Conservation (phyloP, 2,329 filamentous ascomycete genomes). For the Elsinoe necatrix region DNA sequence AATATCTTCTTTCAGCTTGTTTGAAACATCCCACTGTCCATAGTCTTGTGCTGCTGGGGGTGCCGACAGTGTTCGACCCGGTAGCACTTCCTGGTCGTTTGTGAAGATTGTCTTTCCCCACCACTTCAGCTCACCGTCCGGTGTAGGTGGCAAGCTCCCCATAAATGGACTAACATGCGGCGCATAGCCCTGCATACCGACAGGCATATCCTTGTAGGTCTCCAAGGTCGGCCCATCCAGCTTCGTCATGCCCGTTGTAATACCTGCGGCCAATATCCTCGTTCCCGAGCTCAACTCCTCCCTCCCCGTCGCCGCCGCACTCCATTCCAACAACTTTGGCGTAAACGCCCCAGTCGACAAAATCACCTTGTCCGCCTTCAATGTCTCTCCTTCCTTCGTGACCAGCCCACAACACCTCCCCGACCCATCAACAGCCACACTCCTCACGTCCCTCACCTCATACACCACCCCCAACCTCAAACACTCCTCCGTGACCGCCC, state of each 20-base stretch:
- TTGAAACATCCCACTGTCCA: slow-evolving; percentile 54
- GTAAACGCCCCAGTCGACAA: slow-evolving; percentile 38
- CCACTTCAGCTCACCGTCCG: slow-evolving; percentile 44
- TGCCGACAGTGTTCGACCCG: slow-evolving; percentile 48
- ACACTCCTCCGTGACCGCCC: slow-evolving; percentile 45
- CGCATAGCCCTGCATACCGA: slow-evolving; percentile 40
- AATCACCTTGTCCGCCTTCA: slow-evolving; percentile 31
- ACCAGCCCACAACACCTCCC: slow-evolving; percentile 39
- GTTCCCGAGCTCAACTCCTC: slow-evolving; percentile 45
- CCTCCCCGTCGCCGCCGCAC: slow-evolving; percentile 38
- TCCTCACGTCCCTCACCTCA: slow-evolving; percentile 44
- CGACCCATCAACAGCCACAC: slow-evolving; percentile 40
- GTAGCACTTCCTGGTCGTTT: slow-evolving; percentile 46
- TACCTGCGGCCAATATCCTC: slow-evolving; percentile 50
- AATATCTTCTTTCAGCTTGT: slow-evolving; percentile 50
- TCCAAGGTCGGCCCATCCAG: slow-evolving; percentile 33
- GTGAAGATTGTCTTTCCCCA: slow-evolving; percentile 54
- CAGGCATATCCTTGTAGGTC: slow-evolving; percentile 36
- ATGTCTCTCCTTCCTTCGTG: slow-evolving; percentile 29
- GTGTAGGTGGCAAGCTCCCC: slow-evolving; percentile 49
- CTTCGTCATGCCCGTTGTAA: slow-evolving; percentile 41
- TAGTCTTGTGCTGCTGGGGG: slow-evolving; percentile 51
- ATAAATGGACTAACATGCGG: slow-evolving; percentile 45
- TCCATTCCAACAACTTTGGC: slow-evolving; percentile 39
- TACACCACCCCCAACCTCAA: slow-evolving; percentile 53